phyloP scores from a whole-genome alignment of 495 filamentous ascomycete genomes.

The Lophiostoma macrostomum region DNA sequence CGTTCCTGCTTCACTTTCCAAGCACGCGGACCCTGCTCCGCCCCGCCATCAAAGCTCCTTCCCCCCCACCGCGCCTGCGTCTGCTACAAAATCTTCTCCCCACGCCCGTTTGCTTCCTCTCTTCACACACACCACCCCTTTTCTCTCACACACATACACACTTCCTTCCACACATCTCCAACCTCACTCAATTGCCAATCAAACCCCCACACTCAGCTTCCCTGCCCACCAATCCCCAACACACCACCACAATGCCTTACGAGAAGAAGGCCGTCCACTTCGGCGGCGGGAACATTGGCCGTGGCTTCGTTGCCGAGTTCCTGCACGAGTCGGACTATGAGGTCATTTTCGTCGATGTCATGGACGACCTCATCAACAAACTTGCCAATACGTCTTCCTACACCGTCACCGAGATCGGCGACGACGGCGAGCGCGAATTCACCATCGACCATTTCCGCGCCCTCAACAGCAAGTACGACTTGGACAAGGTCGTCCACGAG shows the following conservation, averaged over 20 bases:
- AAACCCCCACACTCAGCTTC: not conserved
- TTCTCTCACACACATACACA: not conserved
- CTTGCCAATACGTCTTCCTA: constrained; percentile 74
- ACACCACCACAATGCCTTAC: constrained; percentile 32
- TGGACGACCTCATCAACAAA: constrained; percentile 70
- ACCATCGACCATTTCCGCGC: constrained; percentile 90
- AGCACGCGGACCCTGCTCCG: not conserved
- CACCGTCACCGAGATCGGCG: constrained; percentile 88
- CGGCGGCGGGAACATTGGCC: constrained; percentile 84
- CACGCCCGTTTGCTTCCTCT: not conserved
- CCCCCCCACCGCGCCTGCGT: constrained; percentile 1
- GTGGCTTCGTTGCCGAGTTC: constrained; percentile 62
- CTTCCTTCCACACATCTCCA: not conserved
- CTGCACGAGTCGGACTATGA: constrained; percentile 84
- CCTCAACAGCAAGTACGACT: constrained; percentile 86
- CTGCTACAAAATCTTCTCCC: not conserved
- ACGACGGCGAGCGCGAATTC: constrained; percentile 75
- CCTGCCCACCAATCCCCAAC: not conserved
- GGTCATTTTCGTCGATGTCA: constrained; percentile 93
- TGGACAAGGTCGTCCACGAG: constrained; percentile 74
- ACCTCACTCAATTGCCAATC: constrained; percentile 8
- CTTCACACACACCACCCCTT: not conserved
- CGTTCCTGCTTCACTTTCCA: not conserved
- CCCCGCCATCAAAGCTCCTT: constrained; percentile 17
- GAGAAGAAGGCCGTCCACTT: constrained; percentile 86